Evolutionary conservation across 2,329 filamentous ascomycete species (phyloP).

Genomic region (Zarea fungicola): DNA sequence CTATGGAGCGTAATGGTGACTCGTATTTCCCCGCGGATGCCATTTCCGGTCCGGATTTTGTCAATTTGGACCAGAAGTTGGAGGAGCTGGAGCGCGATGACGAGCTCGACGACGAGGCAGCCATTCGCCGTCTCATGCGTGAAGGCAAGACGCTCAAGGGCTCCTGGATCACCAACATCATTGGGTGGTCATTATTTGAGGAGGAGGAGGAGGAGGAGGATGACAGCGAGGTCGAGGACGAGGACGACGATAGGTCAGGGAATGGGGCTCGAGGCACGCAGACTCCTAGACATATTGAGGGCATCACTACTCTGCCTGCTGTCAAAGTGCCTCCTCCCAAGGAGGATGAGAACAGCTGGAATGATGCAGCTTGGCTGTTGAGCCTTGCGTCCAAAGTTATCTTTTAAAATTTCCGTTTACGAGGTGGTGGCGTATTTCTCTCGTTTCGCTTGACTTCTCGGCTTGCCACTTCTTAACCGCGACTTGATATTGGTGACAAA

Average conservation of each 20-base stretch:
- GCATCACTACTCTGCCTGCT: conserved; percentile 35
- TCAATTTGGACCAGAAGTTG: conserved; percentile 55
- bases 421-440: too few species aligned
- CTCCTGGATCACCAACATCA: conserved; percentile 54
- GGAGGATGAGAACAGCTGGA: conserved; percentile 56
- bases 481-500: too few species aligned
- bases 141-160: conserved; percentile 46
- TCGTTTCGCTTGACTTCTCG: not conserved
- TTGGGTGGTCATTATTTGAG: conserved; percentile 58
- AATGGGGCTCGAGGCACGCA: conserved; percentile 27
- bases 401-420: conserved; percentile 32
- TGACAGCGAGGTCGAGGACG: conserved; percentile 36
- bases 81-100: conserved; percentile 50
- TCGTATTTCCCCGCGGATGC: conserved; percentile 39
- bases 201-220: conserved; percentile 56
- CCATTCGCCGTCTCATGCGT: conserved; percentile 52
- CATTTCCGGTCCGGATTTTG: conserved; percentile 54
- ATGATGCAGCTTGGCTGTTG: conserved; percentile 63
- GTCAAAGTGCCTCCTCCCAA: conserved; percentile 44
- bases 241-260: conserved; percentile 26
- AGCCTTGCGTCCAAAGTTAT: conserved; percentile 60
- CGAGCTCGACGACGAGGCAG: conserved; percentile 51
- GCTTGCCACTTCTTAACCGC: too few species aligned
- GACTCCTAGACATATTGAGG: conserved; percentile 35
- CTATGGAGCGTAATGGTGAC: conserved; percentile 38